Evolutionary conservation across 805 yeast genomes (phyloP), one percentile per base, ranked within the genome.

Genomic region (Tetrapisispora phaffii): DNA sequence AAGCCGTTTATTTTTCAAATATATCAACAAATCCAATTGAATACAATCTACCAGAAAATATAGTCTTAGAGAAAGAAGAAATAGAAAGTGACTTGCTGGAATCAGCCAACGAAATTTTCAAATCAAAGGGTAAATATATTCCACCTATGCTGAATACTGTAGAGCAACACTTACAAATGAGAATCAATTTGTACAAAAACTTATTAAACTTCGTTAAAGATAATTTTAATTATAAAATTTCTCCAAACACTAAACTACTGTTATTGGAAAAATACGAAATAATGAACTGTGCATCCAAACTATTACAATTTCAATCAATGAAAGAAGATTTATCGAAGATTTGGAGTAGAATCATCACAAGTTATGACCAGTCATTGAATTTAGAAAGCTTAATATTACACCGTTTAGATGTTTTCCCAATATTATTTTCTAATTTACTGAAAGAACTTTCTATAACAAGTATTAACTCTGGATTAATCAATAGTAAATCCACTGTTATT

Each of bases 1-100:
- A 89, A 62, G 95, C 89, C 0, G 76, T 89, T 1, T 63, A 59
- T 44, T 82, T 80, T 54, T 84, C 77, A 50, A 63, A 59, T 9
- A 52, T 64, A 6, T 54, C 56, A 1, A 56, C 60, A 17, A 75
- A 69, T 47, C 80, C 81, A 7, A 58, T 79, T 17, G 69, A 70
- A 21, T 76, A 79, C 50, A 69, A 62, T 56, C 73, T 63, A 36
- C 70, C 74, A 4, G 55, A 59, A 2, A 73, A 70, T 13, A 63
- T 76, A 3, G 70, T 71, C 8, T 63, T 78, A 45, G 72, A 72
- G 24, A 48, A 60, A 1, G 54, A 59, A 1, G 78, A 72, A 28
- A 60, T 80, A 19, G 79, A 75, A 48, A 49, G 51, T 2, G 80
- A 89, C n/a, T 60, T 83, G 3, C 49, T 60, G 2, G 54, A 64